A percentile compares a stretch with the other conserved stretches of the same genome.
These are phyloP conservation scores for Pseudocercospora fijiensis DNA, from an alignment of 2,329 filamentous ascomycete genomes.

Conservation along the genomic window DNA sequence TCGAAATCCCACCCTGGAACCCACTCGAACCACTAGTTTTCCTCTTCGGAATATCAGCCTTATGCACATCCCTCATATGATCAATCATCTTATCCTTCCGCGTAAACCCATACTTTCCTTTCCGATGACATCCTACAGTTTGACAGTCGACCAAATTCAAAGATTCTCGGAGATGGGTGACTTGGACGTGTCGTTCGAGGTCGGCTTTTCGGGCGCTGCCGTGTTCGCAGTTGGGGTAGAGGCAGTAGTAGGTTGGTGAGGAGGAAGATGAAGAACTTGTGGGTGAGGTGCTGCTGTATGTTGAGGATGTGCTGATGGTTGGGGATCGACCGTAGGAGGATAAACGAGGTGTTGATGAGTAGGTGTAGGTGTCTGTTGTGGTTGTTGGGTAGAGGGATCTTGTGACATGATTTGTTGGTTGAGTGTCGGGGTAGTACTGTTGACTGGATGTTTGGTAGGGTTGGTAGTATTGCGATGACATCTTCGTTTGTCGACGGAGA, in stretches of 20 bases:
- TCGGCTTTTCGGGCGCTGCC: slow-evolving; percentile 49
- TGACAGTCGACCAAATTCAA: slow-evolving; percentile 45
- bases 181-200: slow-evolving; percentile 51
- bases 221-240: slow-evolving; percentile 4
- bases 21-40: neutral
- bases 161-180: slow-evolving; percentile 45
- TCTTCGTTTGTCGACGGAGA: neutral
- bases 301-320: slow-evolving; percentile 1
- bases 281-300: neutral
- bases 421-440: neutral
- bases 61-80: slow-evolving; percentile 58
- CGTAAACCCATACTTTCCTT: slow-evolving; percentile 53
- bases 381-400: neutral
- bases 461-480: neutral
- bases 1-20: neutral
- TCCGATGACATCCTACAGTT: slow-evolving; percentile 44
- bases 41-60: slow-evolving; percentile 46
- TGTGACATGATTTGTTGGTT: neutral
- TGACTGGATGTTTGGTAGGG: neutral
- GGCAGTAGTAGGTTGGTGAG: slow-evolving; percentile 7
- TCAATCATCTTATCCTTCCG: slow-evolving; percentile 59
- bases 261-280: neutral
- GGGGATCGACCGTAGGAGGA: neutral
- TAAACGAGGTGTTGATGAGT: neutral
- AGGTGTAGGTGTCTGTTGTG: neutral